These are phyloP conservation scores for Elaeis oleifera DNA, from an alignment of 202 grass and related monocot species.

Conservation along the genomic window DNA sequence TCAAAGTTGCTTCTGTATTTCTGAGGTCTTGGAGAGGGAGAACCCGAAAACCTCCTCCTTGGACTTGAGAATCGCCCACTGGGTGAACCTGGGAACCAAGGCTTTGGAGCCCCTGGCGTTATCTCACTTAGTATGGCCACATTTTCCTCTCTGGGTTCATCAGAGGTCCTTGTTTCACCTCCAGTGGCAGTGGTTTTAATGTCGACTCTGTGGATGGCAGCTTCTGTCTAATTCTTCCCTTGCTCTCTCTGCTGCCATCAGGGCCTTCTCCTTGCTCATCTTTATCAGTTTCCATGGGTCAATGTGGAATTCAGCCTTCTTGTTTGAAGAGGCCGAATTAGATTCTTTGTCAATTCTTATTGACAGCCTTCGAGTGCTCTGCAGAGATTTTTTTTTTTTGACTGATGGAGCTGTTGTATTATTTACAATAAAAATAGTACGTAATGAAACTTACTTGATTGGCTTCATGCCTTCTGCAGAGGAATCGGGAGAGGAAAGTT, in stretches of 20 bases:
- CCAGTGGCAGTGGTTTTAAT: slow-evolving; percentile 73
- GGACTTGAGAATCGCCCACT: slow-evolving; percentile 52
- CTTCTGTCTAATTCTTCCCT: slow-evolving; percentile 64
- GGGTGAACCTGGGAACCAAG: slow-evolving; percentile 44
- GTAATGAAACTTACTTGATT: slow-evolving; percentile 42
- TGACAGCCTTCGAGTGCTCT: slow-evolving; percentile 62
- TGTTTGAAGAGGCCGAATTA: slow-evolving; percentile 22
- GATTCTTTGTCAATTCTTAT: slow-evolving; percentile 71
- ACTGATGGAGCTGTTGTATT: neutral
- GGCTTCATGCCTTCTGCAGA: slow-evolving; percentile 37
- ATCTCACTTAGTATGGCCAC: slow-evolving; percentile 38
- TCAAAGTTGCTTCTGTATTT: slow-evolving; percentile 68
- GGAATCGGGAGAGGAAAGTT: slow-evolving; percentile 46
- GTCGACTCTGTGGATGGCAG: slow-evolving; percentile 1
- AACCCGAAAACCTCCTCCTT: slow-evolving; percentile 67
- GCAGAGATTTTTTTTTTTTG: neutral
- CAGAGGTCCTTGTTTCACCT: slow-evolving; percentile 68
- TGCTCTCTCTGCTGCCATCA: slow-evolving; percentile 66
- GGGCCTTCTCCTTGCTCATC: slow-evolving; percentile 84
- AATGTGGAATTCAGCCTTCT: slow-evolving; percentile 56
- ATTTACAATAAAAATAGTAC: no score
- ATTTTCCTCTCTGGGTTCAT: slow-evolving; percentile 34
- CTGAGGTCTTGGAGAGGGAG: slow-evolving; percentile 52
- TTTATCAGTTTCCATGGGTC: slow-evolving; percentile 81
- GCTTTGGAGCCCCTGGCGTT: slow-evolving; percentile 36